Evolutionary conservation across 192 early-diverging fungal genomes (phyloP).

Genomic region (Entomortierella beljakovae): DNA sequence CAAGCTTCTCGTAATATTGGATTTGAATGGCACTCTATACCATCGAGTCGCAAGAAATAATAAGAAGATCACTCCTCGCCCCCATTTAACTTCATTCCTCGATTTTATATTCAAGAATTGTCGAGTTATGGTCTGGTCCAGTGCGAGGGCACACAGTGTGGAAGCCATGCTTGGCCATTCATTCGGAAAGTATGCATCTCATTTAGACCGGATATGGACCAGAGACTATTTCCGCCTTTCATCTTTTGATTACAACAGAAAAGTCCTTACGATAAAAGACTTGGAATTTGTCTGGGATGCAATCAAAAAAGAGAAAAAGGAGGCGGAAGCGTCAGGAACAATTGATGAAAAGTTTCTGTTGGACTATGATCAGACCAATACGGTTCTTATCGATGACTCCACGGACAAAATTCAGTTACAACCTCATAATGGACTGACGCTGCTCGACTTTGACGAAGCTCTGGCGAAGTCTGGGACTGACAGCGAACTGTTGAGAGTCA

Average conservation of each 20-base stretch:
- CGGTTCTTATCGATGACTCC: conserved; percentile 67
- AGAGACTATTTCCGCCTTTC: conserved; percentile 63
- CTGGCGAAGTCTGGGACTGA: conserved; percentile 34
- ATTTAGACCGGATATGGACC: conserved; percentile 71
- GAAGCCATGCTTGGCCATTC: conserved; percentile 27
- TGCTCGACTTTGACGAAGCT: conserved; percentile 51
- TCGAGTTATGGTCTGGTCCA: conserved; percentile 82
- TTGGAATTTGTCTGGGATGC: conserved; percentile 67
- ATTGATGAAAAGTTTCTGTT: not conserved
- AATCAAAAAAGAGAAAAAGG: conserved; percentile 27
- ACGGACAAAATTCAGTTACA: conserved; percentile 60
- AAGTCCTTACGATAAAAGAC: conserved; percentile 70
- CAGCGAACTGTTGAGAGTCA: conserved; percentile 57
- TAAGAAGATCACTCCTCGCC: conserved; percentile 59
- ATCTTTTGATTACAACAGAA: conserved; percentile 49
- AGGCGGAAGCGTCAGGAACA: not conserved
- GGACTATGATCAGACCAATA: conserved; percentile 59
- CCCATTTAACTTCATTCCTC: conserved; percentile 67
- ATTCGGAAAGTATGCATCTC: conserved; percentile 46
- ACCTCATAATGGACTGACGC: conserved; percentile 58
- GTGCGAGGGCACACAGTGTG: conserved; percentile 70
- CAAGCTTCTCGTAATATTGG: conserved; percentile 69
- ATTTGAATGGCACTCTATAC: conserved; percentile 80
- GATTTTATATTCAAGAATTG: conserved; percentile 69
- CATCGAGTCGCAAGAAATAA: conserved; percentile 51